phyloP scores from a whole-genome alignment of 106 monocot genomes.

The Platanthera zijinensis region DNA sequence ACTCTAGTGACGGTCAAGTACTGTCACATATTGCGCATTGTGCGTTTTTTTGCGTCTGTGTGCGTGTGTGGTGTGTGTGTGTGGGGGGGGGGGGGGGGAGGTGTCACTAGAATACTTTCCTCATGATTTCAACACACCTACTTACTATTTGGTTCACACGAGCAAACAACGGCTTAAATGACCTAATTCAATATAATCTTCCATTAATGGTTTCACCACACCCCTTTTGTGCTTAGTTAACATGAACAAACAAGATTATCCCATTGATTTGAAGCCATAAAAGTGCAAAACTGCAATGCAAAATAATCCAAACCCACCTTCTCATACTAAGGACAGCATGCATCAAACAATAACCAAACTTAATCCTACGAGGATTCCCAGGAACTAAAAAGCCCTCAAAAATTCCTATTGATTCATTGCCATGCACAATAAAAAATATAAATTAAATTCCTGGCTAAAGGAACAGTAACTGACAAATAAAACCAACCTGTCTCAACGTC shows the following conservation, averaged over 20 bases:
- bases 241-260: neutral
- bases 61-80: too few species aligned
- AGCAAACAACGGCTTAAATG: neutral
- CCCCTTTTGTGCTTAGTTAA: neutral
- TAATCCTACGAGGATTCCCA: too few species aligned
- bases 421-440: neutral
- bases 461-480: neutral
- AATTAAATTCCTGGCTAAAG: neutral
- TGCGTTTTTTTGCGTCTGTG: too few species aligned
- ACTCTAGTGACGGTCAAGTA: too few species aligned
- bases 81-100: too few species aligned
- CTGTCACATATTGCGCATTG: too few species aligned
- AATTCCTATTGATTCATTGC: too few species aligned
- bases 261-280: neutral
- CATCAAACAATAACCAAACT: too few species aligned
- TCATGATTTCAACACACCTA: too few species aligned
- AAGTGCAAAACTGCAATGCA: neutral
- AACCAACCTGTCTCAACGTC: conserved; percentile 78
- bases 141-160: too few species aligned
- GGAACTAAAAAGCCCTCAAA: too few species aligned
- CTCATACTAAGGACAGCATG: neutral
- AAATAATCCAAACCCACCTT: neutral
- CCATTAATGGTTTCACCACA: neutral
- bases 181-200: neutral
- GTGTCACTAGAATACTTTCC: too few species aligned